phyloP scores from a whole-genome alignment of 1,139 yeast species.

The Debaryomycetaceae sp. region DNA sequence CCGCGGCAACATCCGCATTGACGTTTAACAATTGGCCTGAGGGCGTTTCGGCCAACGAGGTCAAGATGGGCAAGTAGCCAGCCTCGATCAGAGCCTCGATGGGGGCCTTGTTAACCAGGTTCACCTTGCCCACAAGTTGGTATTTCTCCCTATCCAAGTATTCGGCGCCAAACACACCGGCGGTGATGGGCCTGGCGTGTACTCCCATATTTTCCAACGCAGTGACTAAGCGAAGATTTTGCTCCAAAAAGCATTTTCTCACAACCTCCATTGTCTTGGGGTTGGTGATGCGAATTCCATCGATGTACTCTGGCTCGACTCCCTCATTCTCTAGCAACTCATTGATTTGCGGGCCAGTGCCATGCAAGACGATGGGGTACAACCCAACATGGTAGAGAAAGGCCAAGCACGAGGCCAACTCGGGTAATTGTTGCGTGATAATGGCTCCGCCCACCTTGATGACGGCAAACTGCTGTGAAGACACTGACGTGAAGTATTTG shows the following conservation, averaged over 20 bases:
- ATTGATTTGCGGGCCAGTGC: constrained; percentile 98
- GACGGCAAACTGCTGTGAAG: constrained; percentile 95
- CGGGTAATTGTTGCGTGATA: constrained; percentile 88
- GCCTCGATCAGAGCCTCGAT: constrained; percentile 94
- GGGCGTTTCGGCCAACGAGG: constrained; percentile 93
- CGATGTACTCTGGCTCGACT: constrained; percentile 91
- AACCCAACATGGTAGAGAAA: constrained; percentile 95
- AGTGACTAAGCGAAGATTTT: constrained; percentile 88
- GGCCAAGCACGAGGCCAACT: constrained; percentile 92
- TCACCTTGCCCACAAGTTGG: constrained; percentile 87
- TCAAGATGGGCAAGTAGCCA: constrained; percentile 93
- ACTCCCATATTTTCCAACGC: constrained; percentile 96
- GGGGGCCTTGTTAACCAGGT: constrained; percentile 81
- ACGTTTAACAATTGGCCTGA: constrained; percentile 96
- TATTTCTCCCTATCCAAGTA: constrained; percentile 88
- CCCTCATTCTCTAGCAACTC: constrained; percentile 91
- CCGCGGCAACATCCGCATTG: constrained; percentile 98
- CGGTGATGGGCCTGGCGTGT: constrained; percentile 96
- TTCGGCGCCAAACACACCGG: constrained; percentile 94
- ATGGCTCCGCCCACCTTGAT: constrained; percentile 99
- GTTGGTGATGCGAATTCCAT: constrained; percentile 95
- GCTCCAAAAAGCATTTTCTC: constrained; percentile 90
- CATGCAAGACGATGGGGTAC: constrained; percentile 94
- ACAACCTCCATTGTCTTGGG: constrained; percentile 95
- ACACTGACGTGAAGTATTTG: constrained; percentile 92